Base-by-base conservation (phyloP, 1,139 yeast species). In the Taphrina populina region DNA sequence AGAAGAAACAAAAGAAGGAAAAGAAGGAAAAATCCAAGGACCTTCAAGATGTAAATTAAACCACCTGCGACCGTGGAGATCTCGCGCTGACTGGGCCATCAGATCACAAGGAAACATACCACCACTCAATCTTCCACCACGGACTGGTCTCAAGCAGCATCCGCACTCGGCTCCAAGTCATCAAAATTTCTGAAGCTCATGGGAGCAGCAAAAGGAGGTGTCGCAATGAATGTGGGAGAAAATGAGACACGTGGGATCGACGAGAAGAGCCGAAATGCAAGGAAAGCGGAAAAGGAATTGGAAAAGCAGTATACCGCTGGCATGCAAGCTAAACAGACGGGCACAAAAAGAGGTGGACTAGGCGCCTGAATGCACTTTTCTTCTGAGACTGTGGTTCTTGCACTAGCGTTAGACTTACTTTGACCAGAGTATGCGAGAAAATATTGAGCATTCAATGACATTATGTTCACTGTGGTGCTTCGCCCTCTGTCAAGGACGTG, bases 161-260 rank as follows among this genome's bases (percentile, higher is more conserved):
- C 54, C 20, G n/a, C 46, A 11, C 46, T 49, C 26, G 54, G 54
- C 40, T 15, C 36, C 17, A 49, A 49, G 33, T 49, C 54, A n/a
- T 40, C 54, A 27, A 52, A 52, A 24, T 52, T 52, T 27, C 13
- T 52, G 17, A 41, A 43, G 26, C 43, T 52, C 27, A 36, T 52
- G 43, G 56, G 56, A 21, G 56, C 43, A 8, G 49, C 49, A 2
- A 52, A 52, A 24, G 26, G 34, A 6, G 56, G 49, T n/a, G 26
- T n/a, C 15, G 24, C 17, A 13, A 8, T 33, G 11, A n/a, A 35
- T 19, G 53, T 20, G 19, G 5, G 41, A 8, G 24, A 32, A 6
- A 8, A 17, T 5, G 21, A 19, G 15, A 24, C 37, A 2, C 3
- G 17, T 21, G 20, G 17, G 19, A 23, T 33, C 20, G 49, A 24